These are phyloP conservation scores for Verticillium dahliae DNA, from an alignment of 2,329 filamentous ascomycete species.

Conservation along the genomic window DNA sequence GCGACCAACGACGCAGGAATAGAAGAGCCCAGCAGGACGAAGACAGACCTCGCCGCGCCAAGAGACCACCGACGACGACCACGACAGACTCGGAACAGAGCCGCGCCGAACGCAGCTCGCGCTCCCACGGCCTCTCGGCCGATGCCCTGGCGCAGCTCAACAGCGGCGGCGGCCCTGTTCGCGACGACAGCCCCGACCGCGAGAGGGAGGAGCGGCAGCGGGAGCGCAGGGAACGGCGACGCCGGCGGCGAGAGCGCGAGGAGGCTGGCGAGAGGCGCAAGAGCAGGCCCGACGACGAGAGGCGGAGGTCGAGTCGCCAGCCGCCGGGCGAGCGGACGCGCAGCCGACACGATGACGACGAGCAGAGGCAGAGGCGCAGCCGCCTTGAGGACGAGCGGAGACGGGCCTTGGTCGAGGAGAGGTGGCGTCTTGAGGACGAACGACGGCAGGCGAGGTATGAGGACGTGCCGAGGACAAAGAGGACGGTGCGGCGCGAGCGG, in stretches of 20 bases:
- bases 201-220: slow-evolving; percentile 17
- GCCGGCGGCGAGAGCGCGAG: slow-evolving; percentile 1
- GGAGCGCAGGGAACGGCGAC: slow-evolving; percentile 29
- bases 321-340: slow-evolving; percentile 10
- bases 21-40: slow-evolving; percentile 20
- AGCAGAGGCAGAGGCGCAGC: slow-evolving; percentile 12
- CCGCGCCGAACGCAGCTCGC: slow-evolving; percentile 16
- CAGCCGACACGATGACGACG: slow-evolving; percentile 9
- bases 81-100: slow-evolving; percentile 21
- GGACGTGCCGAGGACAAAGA: slow-evolving; percentile 7
- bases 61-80: slow-evolving; percentile 20
- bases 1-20: slow-evolving; percentile 28
- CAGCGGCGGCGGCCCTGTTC: neutral
- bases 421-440: neutral
- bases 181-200: slow-evolving; percentile 19
- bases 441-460: slow-evolving; percentile 6
- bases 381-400: slow-evolving; percentile 4
- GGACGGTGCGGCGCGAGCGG: slow-evolving; percentile 4
- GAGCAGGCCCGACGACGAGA: slow-evolving; percentile 10
- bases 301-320: slow-evolving; percentile 11
- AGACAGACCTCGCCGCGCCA: slow-evolving; percentile 14
- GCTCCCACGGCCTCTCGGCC: slow-evolving; percentile 29
- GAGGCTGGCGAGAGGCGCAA: slow-evolving; percentile 11
- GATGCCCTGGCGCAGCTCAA: slow-evolving; percentile 63
- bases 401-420: slow-evolving; percentile 2